A percentile compares a stretch with the other conserved stretches of the same genome.
phyloP scores from a whole-genome alignment of 2,329 filamentous ascomycete genomes.

The Dryadomyces quercus-mongolicae region DNA sequence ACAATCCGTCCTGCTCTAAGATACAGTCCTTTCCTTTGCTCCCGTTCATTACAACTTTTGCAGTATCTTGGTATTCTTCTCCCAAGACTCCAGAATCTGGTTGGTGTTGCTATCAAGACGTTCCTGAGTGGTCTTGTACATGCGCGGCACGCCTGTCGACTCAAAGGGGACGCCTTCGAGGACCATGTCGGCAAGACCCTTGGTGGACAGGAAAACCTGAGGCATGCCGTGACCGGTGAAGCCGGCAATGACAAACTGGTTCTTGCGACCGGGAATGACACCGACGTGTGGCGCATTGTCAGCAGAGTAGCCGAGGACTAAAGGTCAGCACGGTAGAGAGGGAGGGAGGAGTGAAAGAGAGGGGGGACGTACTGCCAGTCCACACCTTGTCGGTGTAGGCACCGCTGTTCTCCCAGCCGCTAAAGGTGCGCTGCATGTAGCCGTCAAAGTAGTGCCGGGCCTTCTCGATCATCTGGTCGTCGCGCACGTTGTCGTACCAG shows the following conservation, averaged over 20 bases:
- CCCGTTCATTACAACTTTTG: not conserved
- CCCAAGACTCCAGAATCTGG: not conserved
- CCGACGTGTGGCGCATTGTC: conserved; percentile 30
- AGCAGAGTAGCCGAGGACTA: conserved; percentile 34
- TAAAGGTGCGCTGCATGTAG: conserved; percentile 35
- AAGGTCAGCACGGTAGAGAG: conserved; percentile 23
- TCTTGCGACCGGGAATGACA: conserved; percentile 23
- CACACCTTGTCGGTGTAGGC: conserved; percentile 22
- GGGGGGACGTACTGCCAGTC: conserved; percentile 24
- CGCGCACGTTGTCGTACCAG: conserved; percentile 35
- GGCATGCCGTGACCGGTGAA: conserved; percentile 42
- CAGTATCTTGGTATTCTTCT: not conserved
- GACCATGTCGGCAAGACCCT: conserved; percentile 27
- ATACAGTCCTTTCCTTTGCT: not conserved
- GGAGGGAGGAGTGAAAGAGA: conserved; percentile 19
- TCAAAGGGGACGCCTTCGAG: conserved; percentile 17
- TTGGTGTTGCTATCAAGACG: conserved; percentile 1
- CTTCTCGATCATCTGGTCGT: conserved; percentile 28
- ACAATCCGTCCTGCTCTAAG: not conserved
- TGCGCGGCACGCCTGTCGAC: conserved; percentile 22
- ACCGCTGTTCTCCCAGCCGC: conserved; percentile 33
- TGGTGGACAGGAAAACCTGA: conserved; percentile 26
- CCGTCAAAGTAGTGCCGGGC: conserved; percentile 31
- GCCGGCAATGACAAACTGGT: conserved; percentile 31
- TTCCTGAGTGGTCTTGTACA: conserved; percentile 20